These are phyloP conservation scores for Podaxis sp. DNA, from an alignment of 768 basidiomycete species.

Conservation along the genomic window DNA sequence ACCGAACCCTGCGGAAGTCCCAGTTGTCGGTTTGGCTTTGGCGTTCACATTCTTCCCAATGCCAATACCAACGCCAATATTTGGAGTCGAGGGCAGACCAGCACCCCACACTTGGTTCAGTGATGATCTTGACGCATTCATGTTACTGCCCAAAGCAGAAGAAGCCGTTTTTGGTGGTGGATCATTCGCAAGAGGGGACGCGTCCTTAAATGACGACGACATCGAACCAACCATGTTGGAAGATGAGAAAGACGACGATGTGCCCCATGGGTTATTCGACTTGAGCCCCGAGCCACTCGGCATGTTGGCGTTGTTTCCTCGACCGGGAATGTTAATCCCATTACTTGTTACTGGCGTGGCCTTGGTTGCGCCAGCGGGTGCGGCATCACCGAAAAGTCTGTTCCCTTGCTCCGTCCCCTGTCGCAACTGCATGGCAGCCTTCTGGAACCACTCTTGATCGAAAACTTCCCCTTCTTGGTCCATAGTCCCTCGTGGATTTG, in stretches of 20 bases:
- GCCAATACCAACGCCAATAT: background rate
- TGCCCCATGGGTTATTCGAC: slow-evolving; percentile 1
- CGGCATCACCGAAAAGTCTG: background rate
- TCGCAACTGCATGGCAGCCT: slow-evolving; percentile 7
- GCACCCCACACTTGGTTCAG: slow-evolving; percentile 1
- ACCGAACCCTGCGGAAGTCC: slow-evolving; percentile 1
- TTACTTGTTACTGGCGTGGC: background rate
- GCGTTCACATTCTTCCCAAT: slow-evolving; percentile 1
- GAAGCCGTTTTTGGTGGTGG: slow-evolving; percentile 1
- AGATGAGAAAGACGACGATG: background rate
- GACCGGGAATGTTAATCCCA: slow-evolving; percentile 4
- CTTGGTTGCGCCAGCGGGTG: background rate
- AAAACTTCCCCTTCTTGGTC: background rate
- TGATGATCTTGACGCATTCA: background rate
- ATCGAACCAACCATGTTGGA: background rate
- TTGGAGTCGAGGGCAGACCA: background rate
- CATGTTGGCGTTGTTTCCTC: background rate
- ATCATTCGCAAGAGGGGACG: background rate
- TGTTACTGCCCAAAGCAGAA: background rate
- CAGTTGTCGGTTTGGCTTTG: slow-evolving; percentile 10
- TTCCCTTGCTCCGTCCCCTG: slow-evolving; percentile 6
- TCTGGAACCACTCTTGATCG: slow-evolving; percentile 6
- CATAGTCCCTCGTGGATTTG: background rate
- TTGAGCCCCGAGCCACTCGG: background rate
- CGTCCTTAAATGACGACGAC: slow-evolving; percentile 4